Evolutionary conservation across 2,329 filamentous ascomycete species (phyloP).

Genomic region (Cercospora beticola): DNA sequence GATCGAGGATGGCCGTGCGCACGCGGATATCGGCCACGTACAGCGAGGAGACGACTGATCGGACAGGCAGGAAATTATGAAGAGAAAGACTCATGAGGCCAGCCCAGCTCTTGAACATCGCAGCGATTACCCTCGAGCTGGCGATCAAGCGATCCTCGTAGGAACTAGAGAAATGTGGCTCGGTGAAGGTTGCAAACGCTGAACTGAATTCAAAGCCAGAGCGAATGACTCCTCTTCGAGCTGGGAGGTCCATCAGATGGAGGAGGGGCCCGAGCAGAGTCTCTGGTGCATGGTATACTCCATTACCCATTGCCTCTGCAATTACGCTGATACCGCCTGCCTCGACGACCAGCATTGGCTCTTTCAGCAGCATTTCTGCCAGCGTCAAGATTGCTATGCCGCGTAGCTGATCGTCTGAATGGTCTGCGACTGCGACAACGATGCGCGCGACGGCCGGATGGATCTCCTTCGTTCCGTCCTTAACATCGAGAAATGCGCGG

Average conservation of each 20-base stretch:
- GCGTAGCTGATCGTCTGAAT: conserved; percentile 78
- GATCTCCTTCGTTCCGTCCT: conserved; percentile 84
- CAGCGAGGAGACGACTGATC: conserved; percentile 70
- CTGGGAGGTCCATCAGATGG: conserved; percentile 82
- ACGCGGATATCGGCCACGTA: conserved; percentile 58
- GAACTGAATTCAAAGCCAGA: conserved; percentile 87
- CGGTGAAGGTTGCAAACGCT: conserved; percentile 85
- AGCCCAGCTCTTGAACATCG: conserved; percentile 88
- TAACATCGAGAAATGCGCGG: conserved; percentile 90
- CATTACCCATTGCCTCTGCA: conserved; percentile 89
- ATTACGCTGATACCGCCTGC: conserved; percentile 82
- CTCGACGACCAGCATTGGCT: conserved; percentile 75
- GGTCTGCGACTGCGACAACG: conserved; percentile 85
- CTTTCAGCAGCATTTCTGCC: conserved; percentile 84
- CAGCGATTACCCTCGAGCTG: conserved; percentile 88
- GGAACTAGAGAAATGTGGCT: conserved; percentile 60
- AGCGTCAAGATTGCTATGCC: conserved; percentile 92
- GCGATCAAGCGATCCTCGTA: conserved; percentile 71
- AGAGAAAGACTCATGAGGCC: conserved; percentile 85
- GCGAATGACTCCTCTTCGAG: conserved; percentile 75
- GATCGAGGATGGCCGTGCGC: conserved; percentile 78
- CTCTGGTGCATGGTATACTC: conserved; percentile 87
- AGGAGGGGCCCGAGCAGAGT: conserved; percentile 85
- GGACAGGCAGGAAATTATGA: conserved; percentile 81
- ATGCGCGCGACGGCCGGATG: conserved; percentile 84